Conservation (phyloP, 2,329 filamentous ascomycete species). For the Colletotrichum chrysophilum region DNA sequence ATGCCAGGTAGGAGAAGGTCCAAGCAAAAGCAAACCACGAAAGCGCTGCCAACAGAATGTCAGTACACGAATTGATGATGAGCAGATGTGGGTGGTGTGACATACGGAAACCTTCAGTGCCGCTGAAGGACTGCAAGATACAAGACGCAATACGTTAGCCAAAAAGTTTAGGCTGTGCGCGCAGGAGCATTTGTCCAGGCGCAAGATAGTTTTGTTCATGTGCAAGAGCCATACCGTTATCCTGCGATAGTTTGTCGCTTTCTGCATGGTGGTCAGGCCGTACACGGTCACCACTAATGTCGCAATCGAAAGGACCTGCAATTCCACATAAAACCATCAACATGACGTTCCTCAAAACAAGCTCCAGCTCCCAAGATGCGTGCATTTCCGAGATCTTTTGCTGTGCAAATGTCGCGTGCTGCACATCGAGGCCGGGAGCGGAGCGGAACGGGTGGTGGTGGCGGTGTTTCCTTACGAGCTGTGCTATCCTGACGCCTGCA, state of each 20-base stretch:
- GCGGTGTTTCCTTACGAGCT: slow-evolving; percentile 16
- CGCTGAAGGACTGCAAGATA: slow-evolving; percentile 16
- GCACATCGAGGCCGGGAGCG: not conserved
- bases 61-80: not conserved
- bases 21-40: slow-evolving; percentile 24
- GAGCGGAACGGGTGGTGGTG: too few relatives aligned
- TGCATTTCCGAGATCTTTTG: not conserved
- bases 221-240: slow-evolving; percentile 20
- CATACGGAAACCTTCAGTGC: slow-evolving; percentile 24
- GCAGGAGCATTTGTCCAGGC: not conserved
- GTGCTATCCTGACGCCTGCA: slow-evolving; percentile 15
- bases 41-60: slow-evolving; percentile 6
- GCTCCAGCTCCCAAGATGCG: not conserved
- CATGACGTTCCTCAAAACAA: not conserved
- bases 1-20: slow-evolving; percentile 23
- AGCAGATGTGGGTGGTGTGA: not conserved
- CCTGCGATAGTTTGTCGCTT: slow-evolving; percentile 21
- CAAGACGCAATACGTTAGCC: slow-evolving; percentile 3
- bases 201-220: not conserved
- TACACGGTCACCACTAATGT: slow-evolving; percentile 21
- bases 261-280: slow-evolving; percentile 22
- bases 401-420: not conserved
- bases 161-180: not conserved
- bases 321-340: not conserved
- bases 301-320: slow-evolving; percentile 17